Base-by-base conservation (phyloP, 305 asterid species). In the Plantago coronopus region DNA sequence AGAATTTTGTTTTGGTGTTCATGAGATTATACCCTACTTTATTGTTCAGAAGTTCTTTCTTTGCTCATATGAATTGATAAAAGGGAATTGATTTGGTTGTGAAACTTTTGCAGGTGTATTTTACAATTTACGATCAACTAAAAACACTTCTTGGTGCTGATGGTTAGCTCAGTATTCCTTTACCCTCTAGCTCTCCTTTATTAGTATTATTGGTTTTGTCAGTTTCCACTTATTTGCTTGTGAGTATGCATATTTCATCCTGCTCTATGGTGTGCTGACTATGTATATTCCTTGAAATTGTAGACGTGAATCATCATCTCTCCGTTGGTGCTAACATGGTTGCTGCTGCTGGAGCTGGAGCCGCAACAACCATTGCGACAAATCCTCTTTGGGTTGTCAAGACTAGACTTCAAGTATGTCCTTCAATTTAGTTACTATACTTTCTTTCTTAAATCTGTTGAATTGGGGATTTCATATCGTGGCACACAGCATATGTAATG, bases 301-400 rank as follows among this genome's bases (percentile, higher is more conserved):
- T 67, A 88, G 98, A 81, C 66, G 77, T 59, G 62, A 81, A 67
- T 69, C 93, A 84, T 74, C 86, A 77, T 61, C 96, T 91, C 54
- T 78, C 96, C 1, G 19, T 91, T 72, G 93, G 95, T 77, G 88
- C 95, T 59, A 91, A 88, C 59, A 75, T 88, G 95, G 56, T 79
- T 48, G 94, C 95, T 63, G 98, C 98, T 69, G 75, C 97, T 37
- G 97, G 95, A 65, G 97, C 96, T 61, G 95, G 96, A 65, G 95
- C 94, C 66, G 93, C 95, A 22, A 91, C 98, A 38, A 80, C 88
- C 21, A 79, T 89, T 69, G 88, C 79, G 13, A 91, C 91, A 72
- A 91, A 91, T 74, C 98, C 98, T 67, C 91, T 91, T 54, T 88
- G 97, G 98, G 97, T 91, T 72, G 95, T 91, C 68, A 86, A 88